These are phyloP conservation scores for Cyberlindnera suaveolens DNA, from an alignment of 805 yeast species.

Conservation along the genomic window DNA sequence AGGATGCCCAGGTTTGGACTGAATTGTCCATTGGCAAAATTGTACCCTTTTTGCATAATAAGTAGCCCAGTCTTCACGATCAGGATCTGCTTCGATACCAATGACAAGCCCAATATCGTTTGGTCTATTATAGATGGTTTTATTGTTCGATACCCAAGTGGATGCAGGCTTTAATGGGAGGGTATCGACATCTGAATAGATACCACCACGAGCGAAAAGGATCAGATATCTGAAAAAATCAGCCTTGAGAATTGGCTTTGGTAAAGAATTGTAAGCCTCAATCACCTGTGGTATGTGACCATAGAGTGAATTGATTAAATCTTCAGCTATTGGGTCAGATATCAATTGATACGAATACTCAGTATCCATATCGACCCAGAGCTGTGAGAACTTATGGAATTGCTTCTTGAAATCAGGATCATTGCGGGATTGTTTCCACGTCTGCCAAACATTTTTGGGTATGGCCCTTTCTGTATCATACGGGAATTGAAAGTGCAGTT, in stretches of 20 bases:
- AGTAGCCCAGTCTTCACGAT: constrained; percentile 86
- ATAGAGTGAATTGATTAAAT: constrained; percentile 39
- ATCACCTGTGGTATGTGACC: constrained; percentile 61
- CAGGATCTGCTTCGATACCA: constrained; percentile 97
- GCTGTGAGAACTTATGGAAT: constrained; percentile 42
- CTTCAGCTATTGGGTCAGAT: constrained; percentile 60
- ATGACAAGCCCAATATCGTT: constrained; percentile 66
- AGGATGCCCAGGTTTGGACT: constrained; percentile 88
- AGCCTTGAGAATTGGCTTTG: constrained; percentile 78
- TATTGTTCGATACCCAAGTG: constrained; percentile 61
- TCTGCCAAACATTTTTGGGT: constrained; percentile 87
- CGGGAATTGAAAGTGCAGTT: constrained; percentile 67
- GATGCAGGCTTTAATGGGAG: constrained; percentile 62
- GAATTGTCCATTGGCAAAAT: constrained; percentile 96
- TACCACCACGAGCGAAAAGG: constrained; percentile 86
- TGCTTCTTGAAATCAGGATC: constrained; percentile 51
- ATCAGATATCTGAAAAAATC: constrained; percentile 91
- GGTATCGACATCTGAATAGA: constrained; percentile 90
- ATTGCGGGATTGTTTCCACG: constrained; percentile 72
- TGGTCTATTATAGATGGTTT: constrained; percentile 11
- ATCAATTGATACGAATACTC: constrained; percentile 67
- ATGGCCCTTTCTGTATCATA: constrained; percentile 59
- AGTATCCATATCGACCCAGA: constrained; percentile 62
- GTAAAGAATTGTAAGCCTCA: constrained; percentile 70
- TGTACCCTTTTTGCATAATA: constrained; percentile 93